These are phyloP conservation scores for Pulchroboletus neoregius DNA, from an alignment of 1,284 basidiomycete species.

Conservation along the genomic window DNA sequence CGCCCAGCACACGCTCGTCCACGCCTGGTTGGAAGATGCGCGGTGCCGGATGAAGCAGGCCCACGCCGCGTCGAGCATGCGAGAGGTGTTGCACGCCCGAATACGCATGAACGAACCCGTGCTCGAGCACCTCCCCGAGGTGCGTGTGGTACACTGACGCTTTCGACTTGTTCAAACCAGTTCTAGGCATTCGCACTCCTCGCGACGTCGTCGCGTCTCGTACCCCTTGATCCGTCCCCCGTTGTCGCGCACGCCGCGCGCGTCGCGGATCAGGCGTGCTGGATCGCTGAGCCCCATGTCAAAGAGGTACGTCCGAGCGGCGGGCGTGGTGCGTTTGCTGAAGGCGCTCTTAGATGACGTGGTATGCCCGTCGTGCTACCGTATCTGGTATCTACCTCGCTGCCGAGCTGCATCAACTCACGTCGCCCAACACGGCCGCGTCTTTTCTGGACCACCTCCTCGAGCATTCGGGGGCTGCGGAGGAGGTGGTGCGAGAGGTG, in stretches of 20 bases:
- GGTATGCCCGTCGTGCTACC: conserved; percentile 63
- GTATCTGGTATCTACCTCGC: conserved; percentile 63
- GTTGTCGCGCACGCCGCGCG: conserved; percentile 53
- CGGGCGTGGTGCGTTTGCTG: background rate
- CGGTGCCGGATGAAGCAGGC: conserved; percentile 45
- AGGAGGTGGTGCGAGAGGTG: conserved; percentile 46
- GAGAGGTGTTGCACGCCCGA: conserved; percentile 49
- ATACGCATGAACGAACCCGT: conserved; percentile 63
- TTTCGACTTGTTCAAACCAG: background rate
- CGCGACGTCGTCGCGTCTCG: conserved; percentile 46
- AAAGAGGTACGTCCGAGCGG: conserved; percentile 46
- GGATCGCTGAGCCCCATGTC: conserved; percentile 46
- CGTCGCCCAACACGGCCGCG: conserved; percentile 60
- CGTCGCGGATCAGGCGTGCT: conserved; percentile 68
- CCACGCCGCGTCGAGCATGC: conserved; percentile 32
- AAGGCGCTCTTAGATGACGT: conserved; percentile 45
- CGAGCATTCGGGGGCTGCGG: conserved; percentile 41
- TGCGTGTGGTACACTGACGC: conserved; percentile 26
- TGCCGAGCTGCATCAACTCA: conserved; percentile 71
- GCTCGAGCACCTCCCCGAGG: conserved; percentile 60
- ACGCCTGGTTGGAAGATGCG: conserved; percentile 68
- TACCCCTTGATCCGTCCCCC: conserved; percentile 55
- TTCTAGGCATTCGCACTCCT: conserved; percentile 66
- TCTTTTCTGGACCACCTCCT: conserved; percentile 64
- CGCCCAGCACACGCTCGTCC: conserved; percentile 59